Percentiles rank a stretch among this genome's conserved stretches.
Conservation (phyloP, 73 alveolate genomes). For the Effrenium voratum region DNA sequence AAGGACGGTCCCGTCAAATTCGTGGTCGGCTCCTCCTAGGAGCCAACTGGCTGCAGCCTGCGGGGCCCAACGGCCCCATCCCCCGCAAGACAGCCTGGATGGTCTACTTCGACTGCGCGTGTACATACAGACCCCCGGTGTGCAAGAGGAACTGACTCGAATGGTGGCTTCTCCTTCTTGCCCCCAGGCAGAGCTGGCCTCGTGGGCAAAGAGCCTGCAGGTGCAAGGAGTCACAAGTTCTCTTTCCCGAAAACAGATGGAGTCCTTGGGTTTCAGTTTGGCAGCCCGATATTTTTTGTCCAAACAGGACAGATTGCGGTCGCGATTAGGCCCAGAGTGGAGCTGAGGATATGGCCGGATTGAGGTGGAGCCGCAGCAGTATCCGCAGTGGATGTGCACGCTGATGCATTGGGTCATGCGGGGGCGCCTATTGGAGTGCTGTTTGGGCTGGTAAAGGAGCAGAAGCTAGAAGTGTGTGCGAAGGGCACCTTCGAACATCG, state of each 20-base stretch:
- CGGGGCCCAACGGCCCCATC: constrained; percentile 80
- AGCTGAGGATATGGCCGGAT: constrained; percentile 76
- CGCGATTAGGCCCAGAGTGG: not conserved
- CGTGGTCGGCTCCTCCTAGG: not conserved
- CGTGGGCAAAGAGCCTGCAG: too few species aligned
- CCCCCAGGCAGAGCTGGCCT: too few species aligned
- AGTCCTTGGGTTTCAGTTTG: too few species aligned
- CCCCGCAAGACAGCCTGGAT: constrained; percentile 92
- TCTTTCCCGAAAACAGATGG: too few species aligned
- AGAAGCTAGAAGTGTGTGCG: too few species aligned
- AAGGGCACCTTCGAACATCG: too few species aligned
- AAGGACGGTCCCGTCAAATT: not conserved
- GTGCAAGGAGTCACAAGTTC: too few species aligned
- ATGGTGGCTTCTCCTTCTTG: too few species aligned
- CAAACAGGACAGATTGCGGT: not conserved
- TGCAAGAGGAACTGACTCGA: not conserved
- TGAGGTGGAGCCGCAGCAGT: constrained; percentile 64
- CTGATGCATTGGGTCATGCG: constrained; percentile 89
- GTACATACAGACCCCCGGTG: constrained; percentile 43
- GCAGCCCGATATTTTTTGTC: too few species aligned
- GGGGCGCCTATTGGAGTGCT: constrained; percentile 8
- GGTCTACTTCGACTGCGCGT: constrained; percentile 62
- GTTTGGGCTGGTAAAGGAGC: not conserved
- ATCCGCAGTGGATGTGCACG: constrained; percentile 88
- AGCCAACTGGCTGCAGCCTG: constrained; percentile 64